Evolutionary conservation across 139 green algal species (phyloP), one percentile per base, ranked within the genome.

Genomic region (Chlamydomonas sp.): DNA sequence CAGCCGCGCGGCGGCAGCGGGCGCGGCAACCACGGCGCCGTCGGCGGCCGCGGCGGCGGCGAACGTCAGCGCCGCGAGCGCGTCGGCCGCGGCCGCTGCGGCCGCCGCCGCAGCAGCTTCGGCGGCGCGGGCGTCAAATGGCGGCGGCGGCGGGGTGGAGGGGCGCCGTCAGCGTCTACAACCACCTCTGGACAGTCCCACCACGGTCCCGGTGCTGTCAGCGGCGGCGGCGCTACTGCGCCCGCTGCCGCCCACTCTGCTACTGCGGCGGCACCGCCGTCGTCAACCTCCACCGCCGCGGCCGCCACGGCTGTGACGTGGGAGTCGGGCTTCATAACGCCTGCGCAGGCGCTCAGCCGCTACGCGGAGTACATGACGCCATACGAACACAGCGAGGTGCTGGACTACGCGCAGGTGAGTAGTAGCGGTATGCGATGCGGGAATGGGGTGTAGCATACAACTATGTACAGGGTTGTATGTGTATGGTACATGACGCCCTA

Each of bases 311-410:
- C 71, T 0, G 75, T 88, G 4, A 88, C 90, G 15, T 93, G 91
- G 84, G 93, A 95, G 85, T 90, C 77, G 0, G 93, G 93, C 2
- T 81, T 85, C 64, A 93, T 95, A 67, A 92, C 91, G 0, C 87
- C 90, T 0, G 87, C 90, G 10, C 86, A 93, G 82, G 93, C 91
- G 61, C 91, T 97, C 14, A 91, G 87, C 66, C 86, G 89, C 16
- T 95, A 96, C 86, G n/a, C 73, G 10, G 89, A 95, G 82, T 92
- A 93, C 72, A 92, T 98, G 61, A 97, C 95, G 18, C 83, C 91
- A 17, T 97, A 91, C 91, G 96, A 98, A 91, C 93, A 96, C 91
- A 95, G 91, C 75, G 96, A 98, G 90, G 91, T 98, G 15, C 90
- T 97, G 49, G 91, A 97, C 80, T 97, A 96, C 89, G 89, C 78